A percentile compares a stretch with the other conserved stretches of the same genome.
These are phyloP conservation scores for Botrytis aclada DNA, from an alignment of 2,329 filamentous ascomycete genomes.

Conservation along the genomic window DNA sequence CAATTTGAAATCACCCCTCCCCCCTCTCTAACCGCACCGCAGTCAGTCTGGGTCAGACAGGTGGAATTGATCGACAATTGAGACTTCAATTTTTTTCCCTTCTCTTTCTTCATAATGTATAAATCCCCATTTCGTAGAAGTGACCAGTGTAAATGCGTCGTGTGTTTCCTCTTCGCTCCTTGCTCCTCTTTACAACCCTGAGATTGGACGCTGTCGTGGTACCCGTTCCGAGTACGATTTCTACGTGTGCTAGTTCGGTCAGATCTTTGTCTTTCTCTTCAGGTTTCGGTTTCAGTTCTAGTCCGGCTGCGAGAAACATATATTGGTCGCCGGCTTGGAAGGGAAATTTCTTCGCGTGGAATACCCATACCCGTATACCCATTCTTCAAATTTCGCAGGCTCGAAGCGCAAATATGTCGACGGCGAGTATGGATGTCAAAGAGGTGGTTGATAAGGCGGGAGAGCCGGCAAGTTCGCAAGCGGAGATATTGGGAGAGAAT, in stretches of 20 bases:
- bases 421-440: neutral
- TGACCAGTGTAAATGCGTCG: neutral
- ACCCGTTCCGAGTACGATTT: neutral
- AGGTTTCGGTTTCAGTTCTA: neutral
- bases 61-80: no score
- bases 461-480: conserved; percentile 53
- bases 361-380: neutral
- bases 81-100: neutral
- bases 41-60: no score
- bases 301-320: neutral
- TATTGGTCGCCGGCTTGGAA: neutral
- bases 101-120: neutral
- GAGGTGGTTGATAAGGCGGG: conserved; percentile 50
- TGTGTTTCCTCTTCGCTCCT: neutral
- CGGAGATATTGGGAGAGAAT: conserved; percentile 37
- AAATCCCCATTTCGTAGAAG: neutral
- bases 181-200: neutral
- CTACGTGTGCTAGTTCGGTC: neutral
- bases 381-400: neutral
- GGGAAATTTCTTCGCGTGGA: neutral
- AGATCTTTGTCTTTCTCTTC: neutral
- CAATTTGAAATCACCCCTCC: conserved; percentile 7
- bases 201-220: neutral
- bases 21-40: no score
- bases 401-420: conserved; percentile 11